Evolutionary conservation across 129 eudicot species (phyloP), one percentile per base, ranked within the genome.

Genomic region (Helianthus tuberosus): DNA sequence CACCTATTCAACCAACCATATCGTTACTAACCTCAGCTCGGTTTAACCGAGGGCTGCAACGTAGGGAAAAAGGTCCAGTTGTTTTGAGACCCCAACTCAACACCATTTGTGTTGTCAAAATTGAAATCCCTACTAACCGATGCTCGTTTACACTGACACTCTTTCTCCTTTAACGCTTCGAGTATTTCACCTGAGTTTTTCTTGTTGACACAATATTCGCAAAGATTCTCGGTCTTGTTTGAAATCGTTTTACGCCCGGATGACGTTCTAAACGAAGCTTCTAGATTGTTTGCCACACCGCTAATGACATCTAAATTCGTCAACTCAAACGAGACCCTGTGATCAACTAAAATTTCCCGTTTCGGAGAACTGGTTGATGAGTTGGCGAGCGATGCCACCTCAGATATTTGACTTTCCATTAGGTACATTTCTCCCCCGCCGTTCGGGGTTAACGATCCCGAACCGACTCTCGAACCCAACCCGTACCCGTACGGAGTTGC

Each of bases 31-130:
- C 61, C 72, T 92, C 74, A 94, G 80, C 93, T 86, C 15, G 67
- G 77, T 15, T 71, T 71, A 80, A 87, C 91, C 13, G 84, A 88
- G 50, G 99, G 81, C 49, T 88, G 96, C 73, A 90, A 69, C 96
- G 85, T 76, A 9, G 98, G 97, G 69, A 90, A 90, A 84, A 94
- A 94, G 27, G 88, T 88, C 98, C 98, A 94, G 88, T 86, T 87
- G 69, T 85, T 85, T 43, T 76, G 81, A 27, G 91, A 78, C 39
- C 86, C 96, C 16, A 65, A 64, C 60, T 86, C 87, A 16, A 80
- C 85, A 11, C 79, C 86, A 64, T 93, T 86, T 7, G 74, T 73
- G 71, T 81, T 88, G 73, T 91, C 89, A 70, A 94, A 94, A 65
- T 94, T 87, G 82, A 94, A 94, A 69, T 94, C 99, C 76, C 86